Base-by-base conservation (phyloP, 495 filamentous ascomycete genomes). In the Neurospora pannonica region DNA sequence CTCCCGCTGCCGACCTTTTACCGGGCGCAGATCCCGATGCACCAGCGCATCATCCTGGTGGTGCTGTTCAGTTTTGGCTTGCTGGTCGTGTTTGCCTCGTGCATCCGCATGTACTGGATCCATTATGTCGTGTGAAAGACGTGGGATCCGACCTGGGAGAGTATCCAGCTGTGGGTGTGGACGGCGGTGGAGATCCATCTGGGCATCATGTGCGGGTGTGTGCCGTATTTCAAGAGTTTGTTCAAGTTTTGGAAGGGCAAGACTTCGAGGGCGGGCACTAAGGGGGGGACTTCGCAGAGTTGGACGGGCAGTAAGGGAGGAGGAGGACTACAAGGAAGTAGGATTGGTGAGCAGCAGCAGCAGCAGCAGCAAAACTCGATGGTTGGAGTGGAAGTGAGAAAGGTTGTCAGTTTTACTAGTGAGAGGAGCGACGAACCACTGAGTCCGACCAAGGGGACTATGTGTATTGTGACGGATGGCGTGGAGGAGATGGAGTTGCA, bases 161-260 rank as follows among this genome's bases (percentile, higher is more conserved):
- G 83, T 24, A 81, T 82, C 40, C 76, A 84, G 8, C 73, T 81
- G 13, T 84, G 83, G 75, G 78, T 81, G 39, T 85, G 83, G 80
- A 84, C 82, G 0, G 80, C 83, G 19, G 76, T 85, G 70, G 84
- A 85, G 76, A 82, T 83, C 2, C 79, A 84, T 5, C 73, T 85
- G 21, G 81, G 82, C 2, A 79, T 85, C 43, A 82, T 83, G 37
- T 81, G 81, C 69, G 83, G 81, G 8, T 84, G 82, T 70, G 79
- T 85, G 70, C 84, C 84, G 10, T 79, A 78, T 24, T 74, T 84
- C 6, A 80, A 82, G 70, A 78, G 81, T 4, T 76, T 85, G 70
- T 74, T 82, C 70, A 78, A 62, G 38, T 71, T 74, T 28, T 74
- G 72, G 74, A 46, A 74, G 70, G 9, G 72, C n/a, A n/a, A n/a